Percentiles rank a stretch among this genome's conserved stretches.
Conservation (phyloP, 305 asterid species). For the Plantago coronopus region DNA sequence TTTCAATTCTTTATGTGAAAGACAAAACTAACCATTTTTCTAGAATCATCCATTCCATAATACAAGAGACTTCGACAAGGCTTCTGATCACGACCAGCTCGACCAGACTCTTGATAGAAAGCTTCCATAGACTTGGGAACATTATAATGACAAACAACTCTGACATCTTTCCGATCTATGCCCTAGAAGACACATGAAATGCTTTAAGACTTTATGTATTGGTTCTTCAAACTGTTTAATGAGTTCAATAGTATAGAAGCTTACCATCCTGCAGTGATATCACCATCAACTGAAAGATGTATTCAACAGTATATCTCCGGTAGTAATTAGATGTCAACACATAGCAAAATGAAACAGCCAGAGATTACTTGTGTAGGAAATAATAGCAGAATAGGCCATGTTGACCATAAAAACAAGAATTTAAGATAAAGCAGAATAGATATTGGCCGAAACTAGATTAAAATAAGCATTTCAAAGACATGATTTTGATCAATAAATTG, state of each 20-base stretch:
- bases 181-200: constrained; percentile 50
- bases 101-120: constrained; percentile 98
- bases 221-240: constrained; percentile 20
- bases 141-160: constrained; percentile 92
- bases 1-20: constrained; percentile 10
- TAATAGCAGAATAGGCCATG: neutral
- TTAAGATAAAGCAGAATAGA: no score
- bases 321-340: constrained; percentile 30
- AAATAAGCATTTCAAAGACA: no score
- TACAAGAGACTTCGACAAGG: constrained; percentile 84
- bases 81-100: constrained; percentile 98
- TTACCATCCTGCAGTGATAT: constrained; percentile 83
- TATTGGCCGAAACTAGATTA: no score
- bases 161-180: constrained; percentile 88
- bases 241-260: constrained; percentile 29
- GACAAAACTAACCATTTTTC: constrained; percentile 60
- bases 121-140: constrained; percentile 95
- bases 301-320: constrained; percentile 45
- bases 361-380: constrained; percentile 19
- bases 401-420: neutral
- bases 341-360: constrained; percentile 21
- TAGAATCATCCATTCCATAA: constrained; percentile 83
- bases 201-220: constrained; percentile 14
- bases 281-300: constrained; percentile 33
- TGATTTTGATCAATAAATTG: no score